Base-by-base conservation (phyloP, 139 green algal species). In the Mesotaenium endlicherianum region DNA sequence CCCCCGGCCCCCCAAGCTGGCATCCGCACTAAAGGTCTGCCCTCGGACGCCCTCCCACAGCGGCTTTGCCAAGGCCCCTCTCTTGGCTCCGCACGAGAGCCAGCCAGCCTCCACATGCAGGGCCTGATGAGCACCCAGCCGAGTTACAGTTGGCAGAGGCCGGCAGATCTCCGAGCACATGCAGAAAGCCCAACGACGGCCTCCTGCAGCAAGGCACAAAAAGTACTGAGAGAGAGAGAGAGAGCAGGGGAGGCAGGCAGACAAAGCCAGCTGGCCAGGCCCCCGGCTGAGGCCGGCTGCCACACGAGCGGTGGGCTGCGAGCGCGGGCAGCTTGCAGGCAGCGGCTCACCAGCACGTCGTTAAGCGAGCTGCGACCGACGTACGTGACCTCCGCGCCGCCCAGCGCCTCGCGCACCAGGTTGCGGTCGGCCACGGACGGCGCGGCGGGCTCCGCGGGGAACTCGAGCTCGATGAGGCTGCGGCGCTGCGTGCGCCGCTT, bases 301-400 rank as follows among this genome's bases (percentile, higher is more conserved):
- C 2, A 38, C 0, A 1, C n/a, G 55, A 30, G 34, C 3, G 55
- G 31, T 67, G 34, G 3, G 31, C 5, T 67, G 31, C 0, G 55
- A 30, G 5, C 11, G 11, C 3, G 0, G 1, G 0, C 53, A 26
- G 2, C 53, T 5, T 30, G 16, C 55, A 26, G 5, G n/a, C 11
- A 30, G 55, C 17, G 16, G 11, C 55, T 68, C 55, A 77, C 69
- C 69, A 77, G 34, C 5, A 77, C 41, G 36, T 77, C 69, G 14
- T 77, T 30, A 26, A 50, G 42, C 69, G n/a, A 72, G 72, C 72
- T 80, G 47, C 72, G 34, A 20, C 72, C 72, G n/a, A 80, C 72
- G 50, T 72, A 80, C 0, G 47, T 42, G 0, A 72, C 50, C 1
- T 72, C 34, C 38, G 6, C n/a, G 20, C 31, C n/a, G 38, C 67